phyloP scores from a whole-genome alignment of 108 stramenopile species.

The Mediolabrus comicus region DNA sequence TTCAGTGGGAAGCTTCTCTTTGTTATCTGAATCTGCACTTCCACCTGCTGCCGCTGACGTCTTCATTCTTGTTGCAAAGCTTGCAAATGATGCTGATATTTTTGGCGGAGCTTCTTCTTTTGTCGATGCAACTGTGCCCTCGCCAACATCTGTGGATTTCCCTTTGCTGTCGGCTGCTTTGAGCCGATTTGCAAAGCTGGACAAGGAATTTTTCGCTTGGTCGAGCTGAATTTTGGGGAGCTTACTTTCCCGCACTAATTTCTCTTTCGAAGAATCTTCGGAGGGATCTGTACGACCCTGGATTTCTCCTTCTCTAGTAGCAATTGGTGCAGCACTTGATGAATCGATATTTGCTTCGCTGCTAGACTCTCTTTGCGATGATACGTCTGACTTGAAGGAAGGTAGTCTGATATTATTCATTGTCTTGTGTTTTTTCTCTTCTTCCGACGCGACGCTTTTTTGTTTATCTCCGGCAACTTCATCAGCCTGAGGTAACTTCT shows the following conservation, averaged over 20 bases:
- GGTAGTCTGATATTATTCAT: slow-evolving; percentile 17
- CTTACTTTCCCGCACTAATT: slow-evolving; percentile 1
- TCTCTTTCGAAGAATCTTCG: background rate
- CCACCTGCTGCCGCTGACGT: background rate
- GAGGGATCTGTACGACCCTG: background rate
- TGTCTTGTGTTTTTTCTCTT: background rate
- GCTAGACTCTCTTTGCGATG: slow-evolving; percentile 3
- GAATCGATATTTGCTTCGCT: background rate
- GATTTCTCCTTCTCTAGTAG: slow-evolving; percentile 1
- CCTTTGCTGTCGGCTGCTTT: slow-evolving; percentile 1
- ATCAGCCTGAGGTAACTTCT: slow-evolving; percentile 4
- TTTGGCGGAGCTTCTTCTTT: background rate
- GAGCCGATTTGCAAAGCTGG: slow-evolving; percentile 6
- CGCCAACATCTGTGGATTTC: background rate
- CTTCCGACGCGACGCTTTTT: background rate
- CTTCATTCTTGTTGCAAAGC: slow-evolving; percentile 21
- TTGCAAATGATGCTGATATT: slow-evolving; percentile 9
- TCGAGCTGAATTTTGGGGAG: background rate
- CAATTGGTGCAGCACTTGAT: background rate
- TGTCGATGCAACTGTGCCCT: background rate
- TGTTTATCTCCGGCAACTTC: background rate
- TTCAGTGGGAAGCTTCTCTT: slow-evolving; percentile 6
- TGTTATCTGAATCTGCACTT: background rate
- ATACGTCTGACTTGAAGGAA: slow-evolving; percentile 7
- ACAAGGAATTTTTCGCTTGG: slow-evolving; percentile 10